Conservation (phyloP, 108 stramenopile genomes). For the Cyclotella baltica region DNA sequence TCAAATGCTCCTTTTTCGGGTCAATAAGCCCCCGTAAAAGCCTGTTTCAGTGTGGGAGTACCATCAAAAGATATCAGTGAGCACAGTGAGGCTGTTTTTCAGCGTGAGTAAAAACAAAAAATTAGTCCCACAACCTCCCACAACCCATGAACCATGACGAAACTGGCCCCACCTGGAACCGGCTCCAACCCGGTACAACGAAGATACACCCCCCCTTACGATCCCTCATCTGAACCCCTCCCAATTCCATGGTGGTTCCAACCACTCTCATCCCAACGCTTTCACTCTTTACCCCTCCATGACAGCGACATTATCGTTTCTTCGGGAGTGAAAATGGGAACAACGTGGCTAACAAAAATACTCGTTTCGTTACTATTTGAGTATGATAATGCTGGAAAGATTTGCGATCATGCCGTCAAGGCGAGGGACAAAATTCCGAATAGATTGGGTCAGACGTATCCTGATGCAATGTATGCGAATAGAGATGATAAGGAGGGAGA, state of each 20-base stretch:
- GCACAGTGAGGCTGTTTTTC: no score
- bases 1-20: no score
- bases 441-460: slow-evolving; percentile 36
- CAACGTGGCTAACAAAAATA: slow-evolving; percentile 39
- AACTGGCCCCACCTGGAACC: background rate
- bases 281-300: slow-evolving; percentile 2
- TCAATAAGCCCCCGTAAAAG: no score
- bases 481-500: slow-evolving; percentile 14
- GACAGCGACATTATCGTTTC: slow-evolving; percentile 29
- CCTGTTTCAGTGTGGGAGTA: no score
- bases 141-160: background rate
- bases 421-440: background rate
- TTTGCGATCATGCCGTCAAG: background rate
- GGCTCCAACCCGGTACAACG: slow-evolving; percentile 31
- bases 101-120: no score
- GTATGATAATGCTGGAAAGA: slow-evolving; percentile 12
- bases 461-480: slow-evolving; percentile 28
- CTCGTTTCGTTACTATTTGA: slow-evolving; percentile 24
- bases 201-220: background rate
- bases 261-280: slow-evolving; percentile 17
- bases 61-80: no score
- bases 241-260: slow-evolving; percentile 51
- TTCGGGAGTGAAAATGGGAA: slow-evolving; percentile 48
- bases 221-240: slow-evolving; percentile 7
- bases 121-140: no score